Conservation (phyloP, 2,329 filamentous ascomycete genomes). For the Trichoderma simmonsii region DNA sequence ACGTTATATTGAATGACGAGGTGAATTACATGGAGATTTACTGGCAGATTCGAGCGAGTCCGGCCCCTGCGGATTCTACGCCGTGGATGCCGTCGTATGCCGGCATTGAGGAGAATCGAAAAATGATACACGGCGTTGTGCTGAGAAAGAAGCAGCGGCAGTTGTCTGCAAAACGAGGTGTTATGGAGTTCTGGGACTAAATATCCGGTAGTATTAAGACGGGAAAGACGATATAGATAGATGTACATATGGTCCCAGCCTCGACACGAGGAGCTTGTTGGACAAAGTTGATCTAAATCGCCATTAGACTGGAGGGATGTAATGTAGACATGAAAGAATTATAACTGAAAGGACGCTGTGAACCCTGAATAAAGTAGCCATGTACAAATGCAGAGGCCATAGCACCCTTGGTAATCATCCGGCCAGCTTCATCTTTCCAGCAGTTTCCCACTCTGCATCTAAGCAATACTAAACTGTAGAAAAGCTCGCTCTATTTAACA, state of each 20-base stretch:
- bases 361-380: not conserved
- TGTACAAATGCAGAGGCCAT: not conserved
- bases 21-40: not conserved
- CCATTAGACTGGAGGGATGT: not conserved
- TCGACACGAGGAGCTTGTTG: no score
- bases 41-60: not conserved
- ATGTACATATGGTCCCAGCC: not conserved
- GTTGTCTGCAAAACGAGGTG: not conserved
- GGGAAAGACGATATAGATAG: not conserved
- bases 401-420: not conserved
- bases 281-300: not conserved
- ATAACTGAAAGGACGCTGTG: not conserved
- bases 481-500: constrained; percentile 52
- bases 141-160: not conserved
- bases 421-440: not conserved
- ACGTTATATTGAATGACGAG: not conserved
- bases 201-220: not conserved
- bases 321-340: not conserved
- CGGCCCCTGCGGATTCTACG: not conserved
- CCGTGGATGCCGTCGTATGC: not conserved
- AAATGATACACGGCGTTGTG: not conserved
- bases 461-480: not conserved
- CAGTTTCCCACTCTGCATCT: not conserved
- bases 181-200: not conserved
- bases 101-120: not conserved